Evolutionary conservation across 176 grass and related monocot species (phyloP), one percentile per base, ranked within the genome.

Genomic region (Themeda triandra): DNA sequence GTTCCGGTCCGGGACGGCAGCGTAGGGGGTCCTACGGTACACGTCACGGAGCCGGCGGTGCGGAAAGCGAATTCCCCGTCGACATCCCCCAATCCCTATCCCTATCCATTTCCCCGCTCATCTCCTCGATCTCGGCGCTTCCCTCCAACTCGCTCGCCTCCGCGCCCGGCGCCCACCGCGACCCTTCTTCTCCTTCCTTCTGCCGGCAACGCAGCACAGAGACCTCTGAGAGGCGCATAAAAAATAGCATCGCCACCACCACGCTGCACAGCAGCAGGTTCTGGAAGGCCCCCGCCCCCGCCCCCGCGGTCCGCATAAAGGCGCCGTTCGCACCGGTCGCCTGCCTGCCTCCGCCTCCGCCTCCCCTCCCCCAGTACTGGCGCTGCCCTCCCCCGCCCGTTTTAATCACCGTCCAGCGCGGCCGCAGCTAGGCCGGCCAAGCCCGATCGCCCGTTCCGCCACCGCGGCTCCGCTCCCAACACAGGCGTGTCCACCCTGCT

Each of bases 271-370:
- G 72, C 79, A 19, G 59, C 87, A 28, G 79, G 15, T 82, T 72
- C 88, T 64, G 51, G 71, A 81, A 62, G 71, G 11, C 14, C 49
- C 36, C 58, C 56, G n/a, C n/a, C 28, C 73, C 6, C 33, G 33
- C 33, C 33, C 4, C 33, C 33, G 11, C 13, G 3, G 42, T 21
- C 42, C 15, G 25, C 71, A 49, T 90, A 49, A 90, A 90, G 80
- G 73, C 84, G 79, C 79, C 82, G 46, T 69, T 10, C 67, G 13
- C 82, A 11, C 87, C 79, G 66, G 45, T 82, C 40, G 63, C n/a
- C 58, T 39, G 69, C 28, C 40, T 41, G 1, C 41, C 11, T 11
- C 41, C 1, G 10, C 3, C 11, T 4, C 4, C 44, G 10, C 40
- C 12, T 5, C 14, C 17, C 32, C 37, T 46, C 25, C 36, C 32